A percentile compares a stretch with the other conserved stretches of the same genome.
phyloP scores from a whole-genome alignment of 805 yeast genomes.

The Teunomyces tritomae region DNA sequence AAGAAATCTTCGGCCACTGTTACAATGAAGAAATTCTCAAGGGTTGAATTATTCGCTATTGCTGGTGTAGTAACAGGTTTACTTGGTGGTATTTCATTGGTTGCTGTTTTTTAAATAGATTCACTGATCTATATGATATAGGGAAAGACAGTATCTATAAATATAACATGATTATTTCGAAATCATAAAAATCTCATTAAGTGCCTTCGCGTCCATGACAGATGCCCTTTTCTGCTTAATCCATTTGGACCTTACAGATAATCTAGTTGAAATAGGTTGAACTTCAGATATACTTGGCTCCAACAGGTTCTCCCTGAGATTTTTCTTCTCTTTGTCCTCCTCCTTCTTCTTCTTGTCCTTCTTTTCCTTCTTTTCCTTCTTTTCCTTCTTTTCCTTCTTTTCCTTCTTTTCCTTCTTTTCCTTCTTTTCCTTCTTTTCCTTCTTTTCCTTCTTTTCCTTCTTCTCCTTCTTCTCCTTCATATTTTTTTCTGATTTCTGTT shows the following conservation, averaged over 20 bases:
- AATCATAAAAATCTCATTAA: constrained; percentile 92
- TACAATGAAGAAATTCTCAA: constrained; percentile 23
- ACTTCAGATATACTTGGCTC: constrained; percentile 9
- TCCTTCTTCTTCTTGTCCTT: constrained; percentile 12
- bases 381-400: constrained; percentile 8
- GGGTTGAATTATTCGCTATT: constrained; percentile 32
- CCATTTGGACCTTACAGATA: constrained; percentile 77
- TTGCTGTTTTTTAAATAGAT: constrained; percentile 17
- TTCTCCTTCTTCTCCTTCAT: constrained; percentile 20
- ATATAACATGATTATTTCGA: constrained; percentile 33
- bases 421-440: constrained; percentile 25
- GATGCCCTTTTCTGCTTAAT: constrained; percentile 90
- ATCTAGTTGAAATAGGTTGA: constrained; percentile 31
- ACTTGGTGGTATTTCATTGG: constrained; percentile 44
- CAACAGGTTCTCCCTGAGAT: constrained; percentile 5
- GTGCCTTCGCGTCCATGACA: constrained; percentile 81
- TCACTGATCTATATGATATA: neutral
- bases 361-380: constrained; percentile 20
- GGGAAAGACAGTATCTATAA: neutral
- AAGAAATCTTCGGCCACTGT: constrained; percentile 11
- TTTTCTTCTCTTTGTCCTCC: constrained; percentile 6
- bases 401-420: constrained; percentile 12
- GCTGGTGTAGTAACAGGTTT: constrained; percentile 35
- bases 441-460: constrained; percentile 20
- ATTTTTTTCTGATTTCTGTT: constrained; percentile 23